phyloP scores from a whole-genome alignment of 2,329 filamentous ascomycete genomes.

The Arthroderma sp. region DNA sequence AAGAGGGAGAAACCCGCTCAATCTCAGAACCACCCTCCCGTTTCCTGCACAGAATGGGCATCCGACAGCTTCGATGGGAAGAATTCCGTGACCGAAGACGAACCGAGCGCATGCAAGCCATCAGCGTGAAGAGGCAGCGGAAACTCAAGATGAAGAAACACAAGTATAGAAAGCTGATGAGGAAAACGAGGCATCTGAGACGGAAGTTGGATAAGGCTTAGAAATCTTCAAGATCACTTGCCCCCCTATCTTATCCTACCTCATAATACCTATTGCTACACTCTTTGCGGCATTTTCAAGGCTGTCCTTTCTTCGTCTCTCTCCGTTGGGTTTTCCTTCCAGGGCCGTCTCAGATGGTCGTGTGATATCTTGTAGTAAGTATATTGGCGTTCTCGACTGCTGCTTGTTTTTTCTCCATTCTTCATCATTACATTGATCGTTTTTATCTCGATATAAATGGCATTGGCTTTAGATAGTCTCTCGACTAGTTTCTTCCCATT shows the following conservation, averaged over 20 bases:
- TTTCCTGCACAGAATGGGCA: slow-evolving; percentile 51
- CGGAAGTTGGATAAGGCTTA: slow-evolving; percentile 62
- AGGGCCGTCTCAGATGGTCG: too few relatives aligned
- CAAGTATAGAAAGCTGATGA: slow-evolving; percentile 99
- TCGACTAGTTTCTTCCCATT: too few relatives aligned
- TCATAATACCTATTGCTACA: neutral
- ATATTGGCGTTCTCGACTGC: too few relatives aligned
- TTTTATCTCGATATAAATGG: too few relatives aligned
- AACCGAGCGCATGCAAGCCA: slow-evolving; percentile 53
- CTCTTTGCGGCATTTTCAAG: neutral
- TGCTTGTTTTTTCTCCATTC: too few relatives aligned
- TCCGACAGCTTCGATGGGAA: slow-evolving; percentile 49
- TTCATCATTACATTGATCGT: too few relatives aligned
- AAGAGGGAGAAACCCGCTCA: slow-evolving; percentile 15
- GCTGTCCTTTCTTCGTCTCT: neutral
- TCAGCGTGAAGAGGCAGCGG: slow-evolving; percentile 83
- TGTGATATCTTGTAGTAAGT: too few relatives aligned
- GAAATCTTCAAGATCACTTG: neutral
- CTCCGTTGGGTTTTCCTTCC: too few relatives aligned
- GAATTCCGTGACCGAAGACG: slow-evolving; percentile 33
- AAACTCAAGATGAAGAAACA: slow-evolving; percentile 99
- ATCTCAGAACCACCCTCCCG: slow-evolving; percentile 6
- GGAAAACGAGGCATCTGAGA: slow-evolving; percentile 73
- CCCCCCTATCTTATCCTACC: neutral
- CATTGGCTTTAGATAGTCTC: too few relatives aligned